Percentiles rank a stretch among this genome's conserved stretches.
These are phyloP conservation scores for Neodidymelliopsis sp. DNA, from an alignment of 2,329 filamentous ascomycete species.

Conservation along the genomic window DNA sequence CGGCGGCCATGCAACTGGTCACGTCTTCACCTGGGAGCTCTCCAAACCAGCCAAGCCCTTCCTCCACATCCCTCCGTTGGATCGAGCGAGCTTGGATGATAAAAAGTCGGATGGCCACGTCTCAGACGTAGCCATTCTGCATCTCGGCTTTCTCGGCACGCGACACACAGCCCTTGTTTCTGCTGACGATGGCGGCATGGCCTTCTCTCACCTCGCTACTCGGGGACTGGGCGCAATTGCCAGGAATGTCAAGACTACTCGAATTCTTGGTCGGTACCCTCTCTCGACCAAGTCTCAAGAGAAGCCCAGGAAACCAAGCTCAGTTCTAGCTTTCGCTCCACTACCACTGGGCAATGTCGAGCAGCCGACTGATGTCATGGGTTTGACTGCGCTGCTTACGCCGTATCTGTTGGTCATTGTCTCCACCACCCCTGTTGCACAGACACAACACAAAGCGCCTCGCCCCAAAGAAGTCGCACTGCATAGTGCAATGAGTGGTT, in stretches of 20 bases:
- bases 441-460: constrained; percentile 93
- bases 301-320: constrained; percentile 85
- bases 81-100: constrained; percentile 68
- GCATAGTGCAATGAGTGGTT: constrained; percentile 91
- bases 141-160: constrained; percentile 94
- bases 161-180: constrained; percentile 94
- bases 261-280: constrained; percentile 91
- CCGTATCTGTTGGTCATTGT: constrained; percentile 96
- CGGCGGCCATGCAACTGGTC: constrained; percentile 85
- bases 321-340: constrained; percentile 89
- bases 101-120: constrained; percentile 83
- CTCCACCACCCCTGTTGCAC: constrained; percentile 93
- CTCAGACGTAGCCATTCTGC: constrained; percentile 77
- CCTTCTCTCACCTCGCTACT: constrained; percentile 94
- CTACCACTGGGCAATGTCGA: constrained; percentile 94
- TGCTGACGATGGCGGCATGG: constrained; percentile 94
- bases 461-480: constrained; percentile 89
- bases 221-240: constrained; percentile 87
- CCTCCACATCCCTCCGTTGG: constrained; percentile 81
- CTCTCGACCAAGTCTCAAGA: constrained; percentile 67
- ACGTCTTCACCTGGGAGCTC: constrained; percentile 97
- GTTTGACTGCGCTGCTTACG: constrained; percentile 92
- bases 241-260: constrained; percentile 84
- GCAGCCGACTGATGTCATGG: constrained; percentile 84
- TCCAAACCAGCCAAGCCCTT: constrained; percentile 84